Evolutionary conservation across 768 basidiomycete genomes (phyloP).

Genomic region (Tylopilus vinaceipallidus): DNA sequence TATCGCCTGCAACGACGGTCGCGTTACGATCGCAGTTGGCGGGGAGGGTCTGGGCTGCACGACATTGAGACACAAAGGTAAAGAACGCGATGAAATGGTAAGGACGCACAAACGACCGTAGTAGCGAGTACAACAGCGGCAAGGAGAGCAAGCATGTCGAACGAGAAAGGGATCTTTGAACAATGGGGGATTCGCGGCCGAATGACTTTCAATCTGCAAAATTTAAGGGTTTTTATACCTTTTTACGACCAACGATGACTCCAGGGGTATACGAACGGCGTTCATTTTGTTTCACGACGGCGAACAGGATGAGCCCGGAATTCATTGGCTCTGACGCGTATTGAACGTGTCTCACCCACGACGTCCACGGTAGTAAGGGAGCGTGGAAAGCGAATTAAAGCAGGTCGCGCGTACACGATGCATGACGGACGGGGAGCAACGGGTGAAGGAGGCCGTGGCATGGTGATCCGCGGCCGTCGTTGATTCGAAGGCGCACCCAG

Average conservation of each 20-base stretch:
- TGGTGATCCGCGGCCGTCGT: not conserved
- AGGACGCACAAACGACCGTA: constrained; percentile 15
- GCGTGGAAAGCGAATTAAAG: not conserved
- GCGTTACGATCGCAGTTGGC: constrained; percentile 56
- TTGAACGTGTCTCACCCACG: not conserved
- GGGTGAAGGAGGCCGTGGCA: not conserved
- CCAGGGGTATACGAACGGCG: not conserved
- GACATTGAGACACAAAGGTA: not conserved
- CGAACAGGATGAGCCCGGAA: not conserved
- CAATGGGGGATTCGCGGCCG: not conserved
- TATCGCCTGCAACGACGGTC: constrained; percentile 55
- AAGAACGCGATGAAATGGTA: not conserved
- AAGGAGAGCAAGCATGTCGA: constrained; percentile 21
- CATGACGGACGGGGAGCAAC: not conserved
- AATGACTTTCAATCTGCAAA: not conserved
- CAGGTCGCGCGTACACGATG: not conserved
- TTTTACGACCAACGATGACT: not conserved
- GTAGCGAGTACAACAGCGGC: constrained; percentile 15
- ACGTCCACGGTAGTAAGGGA: not conserved
- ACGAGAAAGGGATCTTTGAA: not conserved
- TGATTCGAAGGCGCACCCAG: not conserved
- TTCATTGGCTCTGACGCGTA: not conserved
- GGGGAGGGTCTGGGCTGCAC: constrained; percentile 46
- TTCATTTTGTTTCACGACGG: not conserved
- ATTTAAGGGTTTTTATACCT: constrained; percentile 19